Evolutionary conservation across 805 yeast species (phyloP).

Genomic region (Saccharomycopsis vini): DNA sequence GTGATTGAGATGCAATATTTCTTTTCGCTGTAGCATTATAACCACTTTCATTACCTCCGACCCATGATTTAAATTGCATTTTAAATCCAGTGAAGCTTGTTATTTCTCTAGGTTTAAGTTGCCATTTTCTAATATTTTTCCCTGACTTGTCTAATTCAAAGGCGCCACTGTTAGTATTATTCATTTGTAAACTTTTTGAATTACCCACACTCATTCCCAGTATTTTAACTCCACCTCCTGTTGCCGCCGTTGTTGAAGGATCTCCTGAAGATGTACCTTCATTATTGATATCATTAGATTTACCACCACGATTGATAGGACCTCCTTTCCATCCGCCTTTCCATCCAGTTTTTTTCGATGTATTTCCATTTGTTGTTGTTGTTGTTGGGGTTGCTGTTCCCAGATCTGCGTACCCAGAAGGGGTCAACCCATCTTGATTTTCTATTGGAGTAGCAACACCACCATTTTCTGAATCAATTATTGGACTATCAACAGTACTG

Average conservation of each 20-base stretch:
- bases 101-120: constrained; percentile 29
- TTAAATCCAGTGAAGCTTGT: constrained; percentile 38
- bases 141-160: constrained; percentile 23
- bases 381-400: not conserved
- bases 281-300: no score
- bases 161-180: not conserved
- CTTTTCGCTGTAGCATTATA: no score
- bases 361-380: not conserved
- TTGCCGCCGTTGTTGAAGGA: no score
- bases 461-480: no score
- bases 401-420: not conserved
- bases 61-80: constrained; percentile 23
- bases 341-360: not conserved
- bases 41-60: no score
- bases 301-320: not conserved
- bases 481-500: no score
- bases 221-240: not conserved
- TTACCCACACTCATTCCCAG: not conserved
- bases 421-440: not conserved
- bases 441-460: not conserved
- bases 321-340: not conserved
- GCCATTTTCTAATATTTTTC: constrained; percentile 37
- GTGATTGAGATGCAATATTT: no score
- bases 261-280: no score
- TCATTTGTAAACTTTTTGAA: not conserved